Evolutionary conservation across 306 rosid genomes (phyloP).

Genomic region (Vicia villosa): DNA sequence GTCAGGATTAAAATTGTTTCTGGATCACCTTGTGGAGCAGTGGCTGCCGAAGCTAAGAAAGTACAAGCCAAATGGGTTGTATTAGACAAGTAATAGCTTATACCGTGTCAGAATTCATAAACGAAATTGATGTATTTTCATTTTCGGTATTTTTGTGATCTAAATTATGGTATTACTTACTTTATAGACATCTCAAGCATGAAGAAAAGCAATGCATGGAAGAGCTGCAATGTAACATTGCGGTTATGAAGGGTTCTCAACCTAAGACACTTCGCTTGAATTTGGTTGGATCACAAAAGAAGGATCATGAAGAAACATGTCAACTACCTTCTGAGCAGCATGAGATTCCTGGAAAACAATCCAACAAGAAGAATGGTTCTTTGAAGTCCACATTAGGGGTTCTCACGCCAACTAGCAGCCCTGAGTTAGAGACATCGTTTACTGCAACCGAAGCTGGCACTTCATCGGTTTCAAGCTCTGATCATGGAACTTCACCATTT

Average conservation of each 20-base stretch:
- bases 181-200: conserved; percentile 79
- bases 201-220: conserved; percentile 95
- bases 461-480: conserved; percentile 93
- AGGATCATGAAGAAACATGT: conserved; percentile 55
- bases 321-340: conserved; percentile 54
- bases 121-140: not conserved
- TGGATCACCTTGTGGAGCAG: conserved; percentile 89
- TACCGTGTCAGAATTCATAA: not conserved
- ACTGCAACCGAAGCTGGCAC: conserved; percentile 91
- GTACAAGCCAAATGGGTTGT: conserved; percentile 89
- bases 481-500: conserved; percentile 94
- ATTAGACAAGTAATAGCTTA: conserved; percentile 76
- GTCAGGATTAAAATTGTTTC: conserved; percentile 86
- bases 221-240: conserved; percentile 94
- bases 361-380: conserved; percentile 55
- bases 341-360: conserved; percentile 49
- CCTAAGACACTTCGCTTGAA: conserved; percentile 93
- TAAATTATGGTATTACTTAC: conserved; percentile 21
- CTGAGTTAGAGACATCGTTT: conserved; percentile 81
- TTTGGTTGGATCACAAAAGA: conserved; percentile 70
- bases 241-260: conserved; percentile 87
- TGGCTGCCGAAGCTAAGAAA: conserved; percentile 87
- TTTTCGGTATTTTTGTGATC: conserved; percentile 11
- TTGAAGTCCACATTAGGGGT: conserved; percentile 57
- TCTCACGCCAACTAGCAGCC: conserved; percentile 95